phyloP scores from a whole-genome alignment of 1,284 basidiomycete genomes.

The Rhodotorula glutinis region DNA sequence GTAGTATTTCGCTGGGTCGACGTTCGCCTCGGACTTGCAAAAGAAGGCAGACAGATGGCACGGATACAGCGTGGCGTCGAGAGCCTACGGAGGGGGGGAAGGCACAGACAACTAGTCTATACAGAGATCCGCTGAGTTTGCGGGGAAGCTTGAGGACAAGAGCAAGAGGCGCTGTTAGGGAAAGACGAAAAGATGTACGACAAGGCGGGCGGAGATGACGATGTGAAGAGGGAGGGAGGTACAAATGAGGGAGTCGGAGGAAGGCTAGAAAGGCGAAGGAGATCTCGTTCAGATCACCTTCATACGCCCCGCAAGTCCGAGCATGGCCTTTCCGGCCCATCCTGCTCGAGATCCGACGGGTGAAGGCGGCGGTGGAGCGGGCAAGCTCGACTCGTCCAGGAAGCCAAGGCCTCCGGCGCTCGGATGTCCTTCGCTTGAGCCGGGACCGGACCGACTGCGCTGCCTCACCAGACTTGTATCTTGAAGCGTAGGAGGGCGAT shows the following conservation, averaged over 20 bases:
- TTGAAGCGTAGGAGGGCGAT: no score
- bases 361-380: neutral
- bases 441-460: neutral
- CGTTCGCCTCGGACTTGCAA: no score
- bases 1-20: no score
- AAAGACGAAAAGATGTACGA: no score
- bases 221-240: neutral
- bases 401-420: neutral
- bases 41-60: no score
- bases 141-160: no score
- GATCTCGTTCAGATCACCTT: constrained; percentile 6
- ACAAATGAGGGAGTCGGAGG: neutral
- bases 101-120: no score
- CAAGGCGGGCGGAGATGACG: no score
- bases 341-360: neutral
- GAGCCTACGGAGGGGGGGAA: no score
- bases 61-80: no score
- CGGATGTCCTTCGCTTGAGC: neutral
- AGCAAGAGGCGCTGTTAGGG: no score
- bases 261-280: neutral
- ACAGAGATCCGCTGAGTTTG: no score
- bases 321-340: constrained; percentile 10
- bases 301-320: constrained; percentile 15
- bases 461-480: neutral
- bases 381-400: neutral